Evolutionary conservation across 129 eudicot genomes (phyloP), one percentile per base, ranked within the genome.

Genomic region (Flaveria bidentis): DNA sequence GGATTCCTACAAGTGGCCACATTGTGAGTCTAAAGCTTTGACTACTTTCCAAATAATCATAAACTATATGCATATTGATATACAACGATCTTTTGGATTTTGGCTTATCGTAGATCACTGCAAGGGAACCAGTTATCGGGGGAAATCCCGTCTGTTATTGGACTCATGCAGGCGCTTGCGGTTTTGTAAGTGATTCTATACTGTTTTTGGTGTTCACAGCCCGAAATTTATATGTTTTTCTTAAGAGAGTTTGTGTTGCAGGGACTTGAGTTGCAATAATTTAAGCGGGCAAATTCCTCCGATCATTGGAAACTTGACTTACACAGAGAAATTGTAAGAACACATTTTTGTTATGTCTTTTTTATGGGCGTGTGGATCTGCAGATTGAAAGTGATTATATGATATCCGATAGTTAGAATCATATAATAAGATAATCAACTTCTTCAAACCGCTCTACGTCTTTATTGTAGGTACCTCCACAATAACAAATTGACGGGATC

Each of bases 1-100:
- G 99, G 97, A 5, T 95, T 89, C 78, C 85, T 95, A 70, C 99
- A 95, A 89, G 97, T 95, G 20, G 99, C 99, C 75, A 95, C 99
- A 46, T 82, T 95, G 99, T 95, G 84, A 81, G 99, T 81, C 53
- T 50, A 39, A 74, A 28, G 10, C 71, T 20, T 53, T 61, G 2
- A 49, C 58, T 56, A 66, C 14, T 23, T 16, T 13, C 53, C 20
- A 2, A 49, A 39, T 16, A 47, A 71, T 52, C 6, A 55, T 36
- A 45, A 20, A 23, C 25, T 14, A 25, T 5, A 6, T 58, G 22
- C n/a, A 18, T 60, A 13, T 2, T 71, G 46, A 20, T 65, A 47
- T 8, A 17, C 4, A 57, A 30, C 10, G 12, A 42, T 30, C 13
- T 2, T 44, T 60, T 20, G 14, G 22, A 16, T 69, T 49, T 30